These are phyloP conservation scores for Claviceps spartinae DNA, from an alignment of 2,329 filamentous ascomycete genomes.

Conservation along the genomic window DNA sequence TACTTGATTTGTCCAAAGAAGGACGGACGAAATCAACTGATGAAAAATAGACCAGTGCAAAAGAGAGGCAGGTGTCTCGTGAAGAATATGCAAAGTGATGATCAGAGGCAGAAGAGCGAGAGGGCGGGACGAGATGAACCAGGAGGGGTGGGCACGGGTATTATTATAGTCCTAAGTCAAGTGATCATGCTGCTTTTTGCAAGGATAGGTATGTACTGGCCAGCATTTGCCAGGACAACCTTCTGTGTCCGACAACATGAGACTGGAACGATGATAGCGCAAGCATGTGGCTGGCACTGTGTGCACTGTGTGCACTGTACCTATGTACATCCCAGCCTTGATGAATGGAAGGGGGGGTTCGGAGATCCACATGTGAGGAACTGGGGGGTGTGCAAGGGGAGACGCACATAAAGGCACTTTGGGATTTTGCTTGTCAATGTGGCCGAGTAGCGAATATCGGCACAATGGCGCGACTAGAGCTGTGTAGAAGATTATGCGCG, in stretches of 20 bases:
- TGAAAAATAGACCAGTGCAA: background rate
- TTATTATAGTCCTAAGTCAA: constrained; percentile 6
- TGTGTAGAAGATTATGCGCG: too few species aligned
- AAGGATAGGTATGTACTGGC: too few species aligned
- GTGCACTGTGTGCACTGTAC: background rate
- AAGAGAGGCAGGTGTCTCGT: constrained; percentile 6
- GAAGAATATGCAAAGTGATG: background rate
- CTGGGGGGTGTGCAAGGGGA: background rate
- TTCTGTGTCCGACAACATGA: background rate
- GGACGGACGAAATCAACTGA: constrained; percentile 20
- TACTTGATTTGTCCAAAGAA: constrained; percentile 14
- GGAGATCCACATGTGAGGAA: background rate
- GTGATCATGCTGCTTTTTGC: background rate
- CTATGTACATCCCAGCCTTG: background rate
- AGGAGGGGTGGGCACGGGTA: constrained; percentile 4
- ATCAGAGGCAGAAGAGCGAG: background rate
- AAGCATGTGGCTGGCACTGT: background rate
- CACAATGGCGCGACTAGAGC: too few species aligned
- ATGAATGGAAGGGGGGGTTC: background rate
- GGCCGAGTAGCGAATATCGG: background rate
- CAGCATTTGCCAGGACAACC: background rate
- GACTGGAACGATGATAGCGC: background rate
- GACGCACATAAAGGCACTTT: background rate
- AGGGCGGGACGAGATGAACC: background rate
- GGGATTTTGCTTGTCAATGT: background rate